phyloP scores from a whole-genome alignment of 306 rosid genomes.

The Luffa acutangula region DNA sequence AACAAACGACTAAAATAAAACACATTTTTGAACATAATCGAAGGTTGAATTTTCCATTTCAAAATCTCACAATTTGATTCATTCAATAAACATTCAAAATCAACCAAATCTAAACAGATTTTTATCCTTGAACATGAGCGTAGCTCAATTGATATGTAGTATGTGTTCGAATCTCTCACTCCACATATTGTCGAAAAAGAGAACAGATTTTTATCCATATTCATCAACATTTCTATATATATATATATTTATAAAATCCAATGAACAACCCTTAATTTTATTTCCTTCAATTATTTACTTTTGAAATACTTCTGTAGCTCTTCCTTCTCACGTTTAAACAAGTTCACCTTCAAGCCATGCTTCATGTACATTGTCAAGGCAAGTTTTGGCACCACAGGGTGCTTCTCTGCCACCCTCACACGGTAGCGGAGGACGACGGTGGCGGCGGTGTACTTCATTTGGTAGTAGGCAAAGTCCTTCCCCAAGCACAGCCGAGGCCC shows the following conservation, averaged over 20 bases:
- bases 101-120: no score
- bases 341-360: slow-evolving; percentile 56
- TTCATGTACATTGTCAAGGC: slow-evolving; percentile 81
- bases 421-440: slow-evolving; percentile 42
- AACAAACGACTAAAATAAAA: no score
- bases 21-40: no score
- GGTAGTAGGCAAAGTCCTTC: slow-evolving; percentile 79
- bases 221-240: not conserved
- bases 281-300: not conserved
- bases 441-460: slow-evolving; percentile 75
- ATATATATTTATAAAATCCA: not conserved
- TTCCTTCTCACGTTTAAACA: slow-evolving; percentile 22
- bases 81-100: not conserved
- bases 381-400: slow-evolving; percentile 62
- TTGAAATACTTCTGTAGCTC: slow-evolving; percentile 24
- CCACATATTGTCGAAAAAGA: no score
- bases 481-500: slow-evolving; percentile 90
- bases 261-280: not conserved
- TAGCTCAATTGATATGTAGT: no score
- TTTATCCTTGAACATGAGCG: no score
- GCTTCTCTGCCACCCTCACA: slow-evolving; percentile 39
- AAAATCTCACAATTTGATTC: no score
- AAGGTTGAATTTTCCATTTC: no score
- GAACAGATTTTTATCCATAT: not conserved
- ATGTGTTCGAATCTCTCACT: no score